phyloP scores from a whole-genome alignment of 768 basidiomycete species.

The Pisolithus orientalis region DNA sequence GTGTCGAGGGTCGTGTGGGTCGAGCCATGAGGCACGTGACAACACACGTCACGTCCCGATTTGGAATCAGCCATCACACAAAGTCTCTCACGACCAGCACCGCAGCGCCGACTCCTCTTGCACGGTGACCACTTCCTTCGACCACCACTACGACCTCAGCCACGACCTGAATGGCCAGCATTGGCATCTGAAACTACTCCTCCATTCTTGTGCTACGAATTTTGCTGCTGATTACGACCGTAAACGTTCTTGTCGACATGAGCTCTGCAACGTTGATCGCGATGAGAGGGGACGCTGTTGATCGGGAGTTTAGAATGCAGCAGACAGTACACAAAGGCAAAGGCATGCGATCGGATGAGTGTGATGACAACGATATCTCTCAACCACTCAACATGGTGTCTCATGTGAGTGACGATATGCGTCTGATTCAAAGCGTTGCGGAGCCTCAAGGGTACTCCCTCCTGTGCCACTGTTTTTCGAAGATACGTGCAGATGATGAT shows the following conservation, averaged over 20 bases:
- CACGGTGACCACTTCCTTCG: conserved; percentile 10
- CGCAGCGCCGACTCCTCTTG: conserved; percentile 15
- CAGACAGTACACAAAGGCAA: not conserved
- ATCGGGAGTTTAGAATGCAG: not conserved
- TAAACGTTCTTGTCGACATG: conserved; percentile 6
- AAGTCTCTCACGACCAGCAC: too few species aligned
- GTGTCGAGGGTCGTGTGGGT: not conserved
- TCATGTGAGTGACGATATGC: conserved; percentile 33
- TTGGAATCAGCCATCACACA: too few species aligned
- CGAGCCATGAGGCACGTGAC: not conserved
- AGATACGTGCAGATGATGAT: conserved; percentile 5
- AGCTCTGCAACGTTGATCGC: conserved; percentile 2
- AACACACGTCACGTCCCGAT: not conserved
- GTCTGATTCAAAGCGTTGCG: conserved; percentile 21
- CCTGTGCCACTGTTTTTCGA: conserved; percentile 17
- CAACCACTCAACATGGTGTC: conserved; percentile 10
- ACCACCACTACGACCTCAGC: conserved; percentile 23
- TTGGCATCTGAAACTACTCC: not conserved
- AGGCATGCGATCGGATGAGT: conserved; percentile 1
- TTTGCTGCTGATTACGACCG: not conserved
- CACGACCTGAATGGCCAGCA: not conserved
- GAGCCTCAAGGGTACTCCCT: conserved; percentile 26
- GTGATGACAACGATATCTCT: conserved; percentile 13
- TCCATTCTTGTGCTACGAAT: not conserved
- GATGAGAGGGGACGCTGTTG: not conserved